A percentile compares a stretch with the other conserved stretches of the same genome.
These are phyloP conservation scores for Solanum megistacrolobum DNA, from an alignment of 257 asterid genomes.

Conservation along the genomic window DNA sequence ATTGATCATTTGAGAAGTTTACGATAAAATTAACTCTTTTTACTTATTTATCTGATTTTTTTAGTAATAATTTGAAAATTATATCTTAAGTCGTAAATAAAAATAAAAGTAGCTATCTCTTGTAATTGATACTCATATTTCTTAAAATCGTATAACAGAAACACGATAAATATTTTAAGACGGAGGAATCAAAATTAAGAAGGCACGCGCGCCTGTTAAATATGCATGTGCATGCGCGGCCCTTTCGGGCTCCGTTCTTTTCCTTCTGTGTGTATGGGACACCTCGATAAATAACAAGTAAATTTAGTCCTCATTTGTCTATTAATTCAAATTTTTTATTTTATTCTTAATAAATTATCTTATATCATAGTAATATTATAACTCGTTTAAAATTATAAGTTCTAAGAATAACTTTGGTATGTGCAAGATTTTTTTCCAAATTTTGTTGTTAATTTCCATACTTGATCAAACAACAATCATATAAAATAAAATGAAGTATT, in stretches of 20 bases:
- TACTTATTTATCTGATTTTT: too few species aligned
- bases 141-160: too few species aligned
- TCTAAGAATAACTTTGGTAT: background rate
- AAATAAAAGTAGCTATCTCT: too few species aligned
- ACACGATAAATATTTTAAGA: background rate
- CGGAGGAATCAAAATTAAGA: background rate
- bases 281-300: too few species aligned
- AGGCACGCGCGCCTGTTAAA: constrained; percentile 37
- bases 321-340: too few species aligned
- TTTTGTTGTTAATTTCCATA: background rate
- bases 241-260: background rate
- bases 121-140: too few species aligned
- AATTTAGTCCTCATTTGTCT: too few species aligned
- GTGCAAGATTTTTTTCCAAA: background rate
- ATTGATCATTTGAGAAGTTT: background rate
- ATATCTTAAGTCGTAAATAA: too few species aligned
- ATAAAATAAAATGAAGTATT: background rate
- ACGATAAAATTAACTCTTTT: too few species aligned
- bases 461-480: background rate
- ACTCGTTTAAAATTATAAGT: background rate
- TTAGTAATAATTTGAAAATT: too few species aligned
- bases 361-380: background rate
- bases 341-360: background rate
- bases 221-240: background rate
- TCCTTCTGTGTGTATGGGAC: background rate